Evolutionary conservation across 495 filamentous ascomycete genomes (phyloP).

Genomic region (Xylaria curta): DNA sequence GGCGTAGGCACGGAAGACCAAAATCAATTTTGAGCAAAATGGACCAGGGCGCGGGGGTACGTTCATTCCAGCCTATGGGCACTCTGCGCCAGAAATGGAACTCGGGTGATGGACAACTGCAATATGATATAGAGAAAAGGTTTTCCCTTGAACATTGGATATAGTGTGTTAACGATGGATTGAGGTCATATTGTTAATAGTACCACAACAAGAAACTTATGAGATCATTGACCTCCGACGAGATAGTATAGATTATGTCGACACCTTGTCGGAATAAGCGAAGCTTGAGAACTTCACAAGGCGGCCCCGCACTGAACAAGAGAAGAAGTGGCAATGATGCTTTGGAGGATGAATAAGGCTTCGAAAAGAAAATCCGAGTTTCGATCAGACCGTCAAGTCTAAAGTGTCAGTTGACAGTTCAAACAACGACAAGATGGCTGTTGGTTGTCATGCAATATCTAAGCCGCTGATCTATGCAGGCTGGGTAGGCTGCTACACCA

Average conservation of each 20-base stretch:
- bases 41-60: conserved; percentile 5
- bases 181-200: conserved; percentile 12
- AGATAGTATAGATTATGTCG: conserved; percentile 23
- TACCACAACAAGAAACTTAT: conserved; percentile 15
- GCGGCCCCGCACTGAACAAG: conserved; percentile 26
- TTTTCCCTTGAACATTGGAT: conserved; percentile 19
- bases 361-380: neutral
- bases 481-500: conserved; percentile 18
- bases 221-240: conserved; percentile 13
- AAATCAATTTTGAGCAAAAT: conserved; percentile 17
- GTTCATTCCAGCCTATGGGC: conserved; percentile 10
- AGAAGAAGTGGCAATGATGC: conserved; percentile 13
- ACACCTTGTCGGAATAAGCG: conserved; percentile 26
- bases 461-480: conserved; percentile 21
- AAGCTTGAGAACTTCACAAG: conserved; percentile 26
- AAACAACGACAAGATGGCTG: neutral
- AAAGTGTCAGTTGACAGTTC: conserved; percentile 16
- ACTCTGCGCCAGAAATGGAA: neutral
- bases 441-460: conserved; percentile 4
- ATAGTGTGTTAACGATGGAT: conserved; percentile 20
- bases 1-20: conserved; percentile 19
- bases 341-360: conserved; percentile 26
- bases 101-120: conserved; percentile 22
- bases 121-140: conserved; percentile 12
- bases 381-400: neutral